These are phyloP conservation scores for Ilyonectria sp. DNA, from an alignment of 2,329 filamentous ascomycete species.

Conservation along the genomic window DNA sequence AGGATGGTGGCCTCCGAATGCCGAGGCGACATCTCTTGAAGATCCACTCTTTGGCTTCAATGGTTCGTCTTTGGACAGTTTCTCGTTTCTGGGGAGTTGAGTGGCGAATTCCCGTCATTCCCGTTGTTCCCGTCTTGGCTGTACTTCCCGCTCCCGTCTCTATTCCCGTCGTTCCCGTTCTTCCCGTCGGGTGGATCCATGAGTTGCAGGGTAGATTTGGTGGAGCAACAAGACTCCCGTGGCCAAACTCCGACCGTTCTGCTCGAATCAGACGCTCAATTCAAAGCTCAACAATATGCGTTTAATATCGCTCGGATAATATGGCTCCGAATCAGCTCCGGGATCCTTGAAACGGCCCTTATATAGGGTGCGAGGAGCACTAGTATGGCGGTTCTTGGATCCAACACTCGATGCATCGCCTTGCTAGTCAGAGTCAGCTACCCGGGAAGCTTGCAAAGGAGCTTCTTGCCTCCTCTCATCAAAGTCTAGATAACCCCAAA, in stretches of 20 bases:
- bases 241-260: not conserved
- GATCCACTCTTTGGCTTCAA: constrained; percentile 53
- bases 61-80: constrained; percentile 48
- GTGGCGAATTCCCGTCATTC: not conserved
- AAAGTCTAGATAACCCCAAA: not conserved
- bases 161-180: constrained; percentile 24
- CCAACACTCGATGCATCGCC: not conserved
- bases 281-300: not conserved
- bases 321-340: not conserved
- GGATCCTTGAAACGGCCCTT: not conserved
- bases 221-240: not conserved
- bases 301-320: not conserved
- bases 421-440: not conserved
- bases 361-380: not conserved
- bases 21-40: constrained; percentile 40
- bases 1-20: constrained; percentile 28
- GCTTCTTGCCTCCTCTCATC: not conserved
- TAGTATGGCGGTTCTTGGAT: not conserved
- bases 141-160: not conserved
- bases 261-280: not conserved
- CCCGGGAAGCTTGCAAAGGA: not conserved
- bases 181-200: not conserved
- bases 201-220: not conserved
- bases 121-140: not conserved
- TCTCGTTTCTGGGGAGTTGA: constrained; percentile 35